Conservation (phyloP, 495 filamentous ascomycete species). For the Letharia columbiana region DNA sequence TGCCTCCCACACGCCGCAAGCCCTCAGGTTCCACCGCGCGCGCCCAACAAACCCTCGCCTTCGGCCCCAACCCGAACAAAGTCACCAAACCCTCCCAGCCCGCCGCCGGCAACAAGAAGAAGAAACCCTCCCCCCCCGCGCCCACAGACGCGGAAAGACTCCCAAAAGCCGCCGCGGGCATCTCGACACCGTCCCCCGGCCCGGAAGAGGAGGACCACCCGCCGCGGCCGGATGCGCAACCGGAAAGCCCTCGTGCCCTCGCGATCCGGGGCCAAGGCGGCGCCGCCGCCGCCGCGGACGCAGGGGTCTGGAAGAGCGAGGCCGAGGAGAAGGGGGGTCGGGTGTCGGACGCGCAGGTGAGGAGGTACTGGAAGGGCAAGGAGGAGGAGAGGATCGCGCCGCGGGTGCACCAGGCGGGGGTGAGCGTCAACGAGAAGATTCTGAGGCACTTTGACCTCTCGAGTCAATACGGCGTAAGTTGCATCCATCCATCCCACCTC, state of each 20-base stretch:
- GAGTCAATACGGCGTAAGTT: constrained; percentile 78
- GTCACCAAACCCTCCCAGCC: constrained; percentile 60
- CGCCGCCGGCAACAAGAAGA: constrained; percentile 36
- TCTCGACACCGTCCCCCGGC: constrained; percentile 33
- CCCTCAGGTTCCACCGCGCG: constrained; percentile 30
- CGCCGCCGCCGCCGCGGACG: constrained; percentile 43
- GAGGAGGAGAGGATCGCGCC: constrained; percentile 51
- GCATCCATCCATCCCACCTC: no score
- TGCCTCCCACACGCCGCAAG: constrained; percentile 61
- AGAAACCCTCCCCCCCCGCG: constrained; percentile 41
- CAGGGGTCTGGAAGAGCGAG: constrained; percentile 32
- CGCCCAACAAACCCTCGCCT: constrained; percentile 66
- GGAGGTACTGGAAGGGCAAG: constrained; percentile 61
- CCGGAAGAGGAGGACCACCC: constrained; percentile 28
- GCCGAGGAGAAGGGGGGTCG: constrained; percentile 38
- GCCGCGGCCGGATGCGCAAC: constrained; percentile 34
- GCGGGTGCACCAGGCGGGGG: constrained; percentile 62
- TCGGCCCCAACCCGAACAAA: constrained; percentile 52
- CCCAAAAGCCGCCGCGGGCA: constrained; percentile 40
- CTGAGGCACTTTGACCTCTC: constrained; percentile 83
- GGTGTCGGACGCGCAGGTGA: constrained; percentile 55
- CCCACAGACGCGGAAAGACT: constrained; percentile 24
- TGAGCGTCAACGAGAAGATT: constrained; percentile 75
- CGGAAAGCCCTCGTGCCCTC: constrained; percentile 73
- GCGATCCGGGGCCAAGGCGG: constrained; percentile 49